Evolutionary conservation across 495 filamentous ascomycete genomes (phyloP), one percentile per base, ranked within the genome.

Genomic region (Daldinia childiae): DNA sequence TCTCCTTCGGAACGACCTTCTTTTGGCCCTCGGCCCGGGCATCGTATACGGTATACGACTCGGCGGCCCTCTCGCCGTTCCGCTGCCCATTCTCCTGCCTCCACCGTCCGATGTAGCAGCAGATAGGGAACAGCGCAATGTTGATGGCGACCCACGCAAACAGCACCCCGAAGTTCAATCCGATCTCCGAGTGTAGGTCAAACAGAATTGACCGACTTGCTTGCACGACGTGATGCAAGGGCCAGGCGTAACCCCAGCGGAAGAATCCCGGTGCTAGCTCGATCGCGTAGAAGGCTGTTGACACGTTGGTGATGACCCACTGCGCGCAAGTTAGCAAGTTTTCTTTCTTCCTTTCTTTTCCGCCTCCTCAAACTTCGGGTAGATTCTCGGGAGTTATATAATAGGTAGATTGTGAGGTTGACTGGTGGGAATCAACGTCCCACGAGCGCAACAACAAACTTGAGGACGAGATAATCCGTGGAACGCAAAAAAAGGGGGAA

Each of bases 271-370:
- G 85, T 7, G 87, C 85, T 21, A 92, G 63, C 34, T 85, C 85
- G 27, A 92, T 72, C 1, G 83, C 72, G 79, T 92, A 91, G 76
- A 93, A 92, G 0, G 83, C 82, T 0, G 88, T 90, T 0, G 84
- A 77, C 3, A 92, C 89, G 74, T 92, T 92, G 3, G 87, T 89
- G 58, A 92, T 90, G 29, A 92, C 88, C 90, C 90, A 92, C 71
- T 73, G 43, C 21, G 56, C 26, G 17, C 39, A 21, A 54, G 48
- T 59, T 48, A 57, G 69, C 50, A 11, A 60, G 41, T 54, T 12
- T 19, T 50, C 9, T 24, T 38, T 4, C 2, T 29, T 26, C 24
- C 3, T 4, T 29, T 45, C 58, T 34, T 48, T 8, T 6, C 50
- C 7, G 50, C 12, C 50, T 17, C 15, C 27, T 54, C 27, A 30